Evolutionary conservation across 176 grass and related monocot species (phyloP).

Genomic region (Aechmea fasciata): DNA sequence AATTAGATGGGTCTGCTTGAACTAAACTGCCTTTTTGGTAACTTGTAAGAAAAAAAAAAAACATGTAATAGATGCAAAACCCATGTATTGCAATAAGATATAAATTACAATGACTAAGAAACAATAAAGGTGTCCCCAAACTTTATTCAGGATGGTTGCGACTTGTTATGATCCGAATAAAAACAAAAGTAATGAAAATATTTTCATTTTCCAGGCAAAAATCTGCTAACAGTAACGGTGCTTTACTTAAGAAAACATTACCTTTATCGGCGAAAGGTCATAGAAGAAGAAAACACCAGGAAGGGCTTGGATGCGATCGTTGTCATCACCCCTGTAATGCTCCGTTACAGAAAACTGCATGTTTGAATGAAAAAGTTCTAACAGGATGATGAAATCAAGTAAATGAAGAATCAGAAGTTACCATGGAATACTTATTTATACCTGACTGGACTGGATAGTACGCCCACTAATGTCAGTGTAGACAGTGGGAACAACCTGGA

Average conservation of each 20-base stretch:
- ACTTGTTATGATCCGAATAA: too few relatives aligned
- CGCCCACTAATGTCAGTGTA: slow-evolving; percentile 77
- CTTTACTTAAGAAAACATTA: slow-evolving; percentile 21
- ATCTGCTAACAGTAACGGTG: neutral
- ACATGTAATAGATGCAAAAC: neutral
- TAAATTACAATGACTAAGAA: too few relatives aligned
- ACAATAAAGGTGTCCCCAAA: too few relatives aligned
- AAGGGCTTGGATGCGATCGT: slow-evolving; percentile 58
- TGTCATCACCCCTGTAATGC: slow-evolving; percentile 77
- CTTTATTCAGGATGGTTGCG: too few relatives aligned
- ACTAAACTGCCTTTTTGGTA: neutral
- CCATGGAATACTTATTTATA: slow-evolving; percentile 5
- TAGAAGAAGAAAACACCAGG: slow-evolving; percentile 99
- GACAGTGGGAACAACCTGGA: slow-evolving; percentile 85
- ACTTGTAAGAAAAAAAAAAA: neutral
- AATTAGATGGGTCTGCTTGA: neutral
- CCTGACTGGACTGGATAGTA: slow-evolving; percentile 94
- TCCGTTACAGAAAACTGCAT: slow-evolving; percentile 93
- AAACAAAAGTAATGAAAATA: too few relatives aligned
- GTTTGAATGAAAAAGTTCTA: slow-evolving; percentile 12
- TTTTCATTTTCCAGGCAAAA: too few relatives aligned
- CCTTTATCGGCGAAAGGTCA: slow-evolving; percentile 96
- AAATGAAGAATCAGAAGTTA: slow-evolving; percentile 3
- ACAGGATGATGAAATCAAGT: slow-evolving; percentile 13
- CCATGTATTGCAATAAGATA: too few relatives aligned